Evolutionary conservation across 1,139 yeast species (phyloP).

Genomic region (Sugiyamaella sp.): DNA sequence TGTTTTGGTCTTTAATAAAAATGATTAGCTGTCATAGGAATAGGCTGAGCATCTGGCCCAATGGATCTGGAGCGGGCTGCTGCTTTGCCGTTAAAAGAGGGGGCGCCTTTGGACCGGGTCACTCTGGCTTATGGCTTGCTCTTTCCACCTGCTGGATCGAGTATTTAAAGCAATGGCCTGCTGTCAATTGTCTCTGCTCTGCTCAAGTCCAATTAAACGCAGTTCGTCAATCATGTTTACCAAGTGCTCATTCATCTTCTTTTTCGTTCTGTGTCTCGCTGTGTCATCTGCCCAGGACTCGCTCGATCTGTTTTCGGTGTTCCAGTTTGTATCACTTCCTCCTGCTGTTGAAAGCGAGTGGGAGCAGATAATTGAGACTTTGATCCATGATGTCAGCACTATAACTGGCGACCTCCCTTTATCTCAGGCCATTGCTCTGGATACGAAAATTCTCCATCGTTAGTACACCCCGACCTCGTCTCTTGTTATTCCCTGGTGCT

Average conservation of each 20-base stretch:
- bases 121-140: not conserved
- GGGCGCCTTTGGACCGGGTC: not conserved
- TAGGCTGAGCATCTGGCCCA: not conserved
- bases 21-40: not conserved
- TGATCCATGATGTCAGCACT: not conserved
- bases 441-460: not conserved
- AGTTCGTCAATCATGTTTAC: no score
- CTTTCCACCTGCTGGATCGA: no score
- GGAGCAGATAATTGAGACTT: not conserved
- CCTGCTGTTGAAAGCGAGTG: constrained; percentile 5
- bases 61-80: not conserved
- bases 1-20: not conserved
- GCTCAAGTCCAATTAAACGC: no score
- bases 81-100: not conserved
- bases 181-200: no score
- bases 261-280: not conserved
- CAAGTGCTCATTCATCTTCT: not conserved
- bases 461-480: not conserved
- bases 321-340: not conserved
- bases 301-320: not conserved
- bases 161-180: no score
- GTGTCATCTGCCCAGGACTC: not conserved
- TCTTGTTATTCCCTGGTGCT: not conserved
- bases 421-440: constrained; percentile 2
- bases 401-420: not conserved